Percentiles rank a stretch among this genome's conserved stretches.
phyloP scores from a whole-genome alignment of 225 moss, liverwort and hornwort species.

The Neckera pumila region DNA sequence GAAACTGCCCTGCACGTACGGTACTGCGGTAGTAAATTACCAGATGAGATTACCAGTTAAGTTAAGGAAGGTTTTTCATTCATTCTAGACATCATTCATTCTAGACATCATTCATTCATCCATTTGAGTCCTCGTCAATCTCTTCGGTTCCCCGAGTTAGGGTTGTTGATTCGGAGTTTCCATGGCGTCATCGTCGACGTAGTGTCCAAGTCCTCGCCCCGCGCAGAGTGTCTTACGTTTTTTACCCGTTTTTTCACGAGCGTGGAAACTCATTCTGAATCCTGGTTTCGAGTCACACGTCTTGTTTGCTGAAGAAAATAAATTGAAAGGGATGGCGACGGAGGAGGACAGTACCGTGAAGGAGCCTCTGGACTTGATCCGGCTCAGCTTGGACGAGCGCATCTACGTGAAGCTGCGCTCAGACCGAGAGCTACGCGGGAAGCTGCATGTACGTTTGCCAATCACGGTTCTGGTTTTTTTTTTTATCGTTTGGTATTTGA shows the following conservation, averaged over 20 bases:
- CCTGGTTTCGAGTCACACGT: neutral
- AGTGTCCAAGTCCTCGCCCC: neutral
- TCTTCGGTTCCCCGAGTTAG: neutral
- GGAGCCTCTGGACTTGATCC: constrained; percentile 95
- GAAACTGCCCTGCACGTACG: too few relatives aligned
- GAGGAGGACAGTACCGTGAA: constrained; percentile 97
- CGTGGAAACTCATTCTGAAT: neutral
- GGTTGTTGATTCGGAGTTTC: neutral
- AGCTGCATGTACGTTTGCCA: constrained; percentile 54
- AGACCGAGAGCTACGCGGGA: constrained; percentile 96
- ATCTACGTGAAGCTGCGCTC: constrained; percentile 97
- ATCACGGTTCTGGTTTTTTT: neutral
- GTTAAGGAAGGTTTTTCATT: neutral
- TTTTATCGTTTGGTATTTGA: neutral
- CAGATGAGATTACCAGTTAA: neutral
- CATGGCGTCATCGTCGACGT: neutral
- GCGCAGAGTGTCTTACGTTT: neutral
- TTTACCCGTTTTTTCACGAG: neutral
- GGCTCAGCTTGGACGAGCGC: constrained; percentile 93
- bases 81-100: neutral
- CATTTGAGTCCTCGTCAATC: neutral
- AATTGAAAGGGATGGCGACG: constrained; percentile 29
- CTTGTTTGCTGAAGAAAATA: neutral
- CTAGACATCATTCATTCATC: neutral
- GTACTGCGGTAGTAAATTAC: neutral